Evolutionary conservation across 441 rosid species (phyloP), one percentile per base, ranked within the genome.

Genomic region (Macaranga tanarius): DNA sequence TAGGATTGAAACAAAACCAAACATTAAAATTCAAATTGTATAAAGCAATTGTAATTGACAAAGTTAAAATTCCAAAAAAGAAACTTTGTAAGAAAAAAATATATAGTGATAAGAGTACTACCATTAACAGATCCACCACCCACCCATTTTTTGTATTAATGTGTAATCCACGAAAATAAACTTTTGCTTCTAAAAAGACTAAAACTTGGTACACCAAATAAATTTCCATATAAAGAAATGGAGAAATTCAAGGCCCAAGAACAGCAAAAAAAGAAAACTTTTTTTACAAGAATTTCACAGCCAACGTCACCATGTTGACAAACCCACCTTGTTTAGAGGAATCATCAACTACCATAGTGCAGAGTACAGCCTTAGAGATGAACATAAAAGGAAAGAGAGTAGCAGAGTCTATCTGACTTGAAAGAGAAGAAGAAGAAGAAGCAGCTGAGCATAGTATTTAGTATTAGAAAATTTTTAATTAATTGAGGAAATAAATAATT

Each of bases 311-410:
- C 65, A 69, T 52, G 51, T 51, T 11, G 28, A 23, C 47, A 71
- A 23, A 47, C 79, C 75, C 65, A 71, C 71, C 69, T 74, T 73
- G 62, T 22, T 51, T 45, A 23, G 66, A 74, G 81, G 71, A 74
- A 74, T 77, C 81, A 60, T 63, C 55, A 66, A 50, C 11, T 54
- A 12, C 19, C 62, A 28, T 7, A 31, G 38, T 48, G 48, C 52
- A 65, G 22, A 62, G 20, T 22, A 65, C n/a, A 44, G 52, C 20
- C 48, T 10, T 47, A 16, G 77, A 19, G 38, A 61, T 13, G 2
- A 13, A 57, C 63, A 60, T 57, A 57, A 61, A 48, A 25, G 4
- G 22, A 17, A 55, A 25, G 16, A 62, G 40, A 22, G 47, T 44
- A 25, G 31, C 44, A 42, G 58, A 25, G 11, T 7, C 3, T 1